Percentiles rank a stretch among this genome's conserved stretches.
phyloP scores from a whole-genome alignment of 2,329 filamentous ascomycete genomes.

The Ascomycota sp. region DNA sequence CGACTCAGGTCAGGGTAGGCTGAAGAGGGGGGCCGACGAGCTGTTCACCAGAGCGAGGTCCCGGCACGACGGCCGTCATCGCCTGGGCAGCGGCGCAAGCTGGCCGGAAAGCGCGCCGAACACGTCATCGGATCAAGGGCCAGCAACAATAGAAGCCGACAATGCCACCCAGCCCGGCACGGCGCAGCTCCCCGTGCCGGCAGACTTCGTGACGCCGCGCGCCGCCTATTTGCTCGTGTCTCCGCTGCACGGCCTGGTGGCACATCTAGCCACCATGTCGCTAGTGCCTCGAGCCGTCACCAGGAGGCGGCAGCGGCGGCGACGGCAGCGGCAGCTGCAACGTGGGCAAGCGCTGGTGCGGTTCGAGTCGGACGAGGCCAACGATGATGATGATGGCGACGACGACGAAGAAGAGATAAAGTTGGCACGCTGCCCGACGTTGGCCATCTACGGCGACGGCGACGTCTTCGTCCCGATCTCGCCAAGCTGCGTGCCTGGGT shows the following conservation, averaged over 20 bases:
- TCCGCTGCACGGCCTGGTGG: conserved; percentile 39
- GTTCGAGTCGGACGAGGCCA: no score
- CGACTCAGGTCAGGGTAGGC: conserved; percentile 23
- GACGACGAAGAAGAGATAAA: conserved; percentile 25
- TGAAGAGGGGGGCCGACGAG: conserved; percentile 26
- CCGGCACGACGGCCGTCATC: conserved; percentile 3
- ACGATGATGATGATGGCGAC: conserved; percentile 4
- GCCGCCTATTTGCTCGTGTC: conserved; percentile 46
- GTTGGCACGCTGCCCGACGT: conserved; percentile 34
- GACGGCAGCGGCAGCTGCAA: no score
- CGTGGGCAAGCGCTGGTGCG: no score
- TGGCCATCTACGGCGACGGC: conserved; percentile 54
- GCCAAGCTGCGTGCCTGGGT: conserved; percentile 49
- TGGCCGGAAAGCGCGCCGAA: background rate
- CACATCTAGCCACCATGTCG: conserved; percentile 41
- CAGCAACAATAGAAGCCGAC: no score
- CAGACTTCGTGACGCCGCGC: conserved; percentile 15
- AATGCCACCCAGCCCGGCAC: no score
- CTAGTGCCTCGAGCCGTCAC: no score
- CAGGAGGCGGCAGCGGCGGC: no score
- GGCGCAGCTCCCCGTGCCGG: no score
- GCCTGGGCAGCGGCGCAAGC: background rate
- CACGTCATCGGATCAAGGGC: background rate
- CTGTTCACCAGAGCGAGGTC: conserved; percentile 20
- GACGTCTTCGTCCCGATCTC: conserved; percentile 54